A percentile compares a stretch with the other conserved stretches of the same genome.
These are phyloP conservation scores for Lobosporangium transversale DNA, from an alignment of 192 early-diverging fungal species.

Conservation along the genomic window DNA sequence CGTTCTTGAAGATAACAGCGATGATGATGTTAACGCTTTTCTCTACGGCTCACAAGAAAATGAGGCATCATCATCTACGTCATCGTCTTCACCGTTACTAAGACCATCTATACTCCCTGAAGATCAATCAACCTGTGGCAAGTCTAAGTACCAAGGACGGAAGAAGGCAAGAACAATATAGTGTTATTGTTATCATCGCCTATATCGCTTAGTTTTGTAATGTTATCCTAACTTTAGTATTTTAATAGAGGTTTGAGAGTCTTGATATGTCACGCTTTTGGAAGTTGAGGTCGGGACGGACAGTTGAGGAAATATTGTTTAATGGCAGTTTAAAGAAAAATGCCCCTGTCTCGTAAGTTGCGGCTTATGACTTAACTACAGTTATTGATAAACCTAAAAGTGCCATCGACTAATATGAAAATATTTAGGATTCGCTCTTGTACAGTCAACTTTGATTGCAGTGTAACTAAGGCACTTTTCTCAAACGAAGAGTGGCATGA, in stretches of 20 bases:
- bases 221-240: neutral
- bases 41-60: neutral
- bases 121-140: neutral
- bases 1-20: neutral
- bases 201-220: neutral
- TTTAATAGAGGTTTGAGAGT: neutral
- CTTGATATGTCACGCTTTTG: neutral
- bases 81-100: neutral
- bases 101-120: neutral
- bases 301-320: conserved; percentile 7
- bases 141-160: neutral
- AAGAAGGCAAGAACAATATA: neutral
- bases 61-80: neutral
- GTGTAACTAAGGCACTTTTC: conserved; percentile 2
- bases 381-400: neutral
- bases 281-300: neutral
- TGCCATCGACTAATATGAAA: neutral
- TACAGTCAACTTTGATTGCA: conserved; percentile 10
- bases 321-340: neutral
- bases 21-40: neutral
- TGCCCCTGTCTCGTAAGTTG: neutral
- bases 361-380: neutral
- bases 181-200: neutral
- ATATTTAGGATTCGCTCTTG: conserved; percentile 6
- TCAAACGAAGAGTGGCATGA: conserved; percentile 11